Base-by-base conservation (phyloP, 257 asterid species). In the Verbascum thapsus region DNA sequence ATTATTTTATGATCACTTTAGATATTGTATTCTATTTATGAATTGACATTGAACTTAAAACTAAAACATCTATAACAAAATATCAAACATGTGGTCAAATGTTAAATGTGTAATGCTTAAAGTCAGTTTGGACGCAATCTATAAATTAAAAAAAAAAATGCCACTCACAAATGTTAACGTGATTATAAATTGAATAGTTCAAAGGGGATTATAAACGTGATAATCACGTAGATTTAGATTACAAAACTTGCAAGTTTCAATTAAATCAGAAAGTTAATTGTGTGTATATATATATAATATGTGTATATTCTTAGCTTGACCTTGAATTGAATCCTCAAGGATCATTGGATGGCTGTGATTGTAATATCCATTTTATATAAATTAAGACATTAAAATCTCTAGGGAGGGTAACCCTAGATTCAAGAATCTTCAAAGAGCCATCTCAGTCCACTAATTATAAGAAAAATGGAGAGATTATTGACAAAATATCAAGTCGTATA, bases 111-210 rank as follows among this genome's bases (percentile, higher is more conserved):
- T n/a, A n/a, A n/a, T n/a, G n/a, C n/a, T n/a, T n/a, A n/a, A n/a
- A n/a, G n/a, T n/a, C n/a, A n/a, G n/a, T n/a, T n/a, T n/a, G n/a
- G n/a, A n/a, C n/a, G n/a, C n/a, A n/a, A n/a, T n/a, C n/a, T n/a
- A n/a, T n/a, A n/a, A n/a, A n/a, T n/a, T n/a, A n/a, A n/a, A n/a
- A n/a, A n/a, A n/a, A n/a, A n/a, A n/a, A n/a, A n/a, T n/a, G n/a
- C n/a, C n/a, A n/a, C n/a, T n/a, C n/a, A n/a, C n/a, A n/a, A n/a
- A n/a, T n/a, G n/a, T n/a, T 48, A 37, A 18, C 34, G 30, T 32
- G 32, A 34, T 62, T 44, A 62, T n/a, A n/a, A n/a, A 7, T 62
- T 10, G 58, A 62, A 32, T 62, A 45, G 16, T 48, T 35, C 35
- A 50, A 23, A 2, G 58, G 35, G 34, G 19, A 18, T 4, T 47